These are phyloP conservation scores for Leucosporidium creatinivorum DNA, from an alignment of 768 basidiomycete genomes.

Conservation along the genomic window DNA sequence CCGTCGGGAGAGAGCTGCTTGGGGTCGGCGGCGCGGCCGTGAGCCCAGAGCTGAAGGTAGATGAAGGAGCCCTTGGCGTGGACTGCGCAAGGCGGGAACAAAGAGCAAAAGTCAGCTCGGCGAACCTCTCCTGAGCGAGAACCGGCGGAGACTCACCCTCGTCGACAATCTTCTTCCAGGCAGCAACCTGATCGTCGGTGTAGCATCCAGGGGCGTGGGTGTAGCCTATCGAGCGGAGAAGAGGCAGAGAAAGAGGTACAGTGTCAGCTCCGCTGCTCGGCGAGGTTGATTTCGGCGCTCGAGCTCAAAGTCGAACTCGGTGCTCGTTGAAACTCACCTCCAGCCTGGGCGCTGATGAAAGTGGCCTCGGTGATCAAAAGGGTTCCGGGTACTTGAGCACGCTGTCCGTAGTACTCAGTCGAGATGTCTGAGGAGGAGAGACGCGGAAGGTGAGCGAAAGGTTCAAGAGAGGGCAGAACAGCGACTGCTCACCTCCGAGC, in stretches of 20 bases:
- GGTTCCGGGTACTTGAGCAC: slow-evolving; percentile 47
- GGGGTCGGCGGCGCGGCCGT: slow-evolving; percentile 45
- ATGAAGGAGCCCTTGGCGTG: slow-evolving; percentile 53
- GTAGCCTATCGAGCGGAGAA: slow-evolving; percentile 15
- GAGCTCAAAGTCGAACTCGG: no score
- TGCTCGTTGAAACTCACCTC: neutral
- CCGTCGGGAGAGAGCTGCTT: slow-evolving; percentile 32
- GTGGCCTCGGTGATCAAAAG: slow-evolving; percentile 53
- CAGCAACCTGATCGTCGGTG: slow-evolving; percentile 52
- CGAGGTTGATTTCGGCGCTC: no score
- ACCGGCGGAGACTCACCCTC: slow-evolving; percentile 42
- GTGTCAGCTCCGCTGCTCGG: no score
- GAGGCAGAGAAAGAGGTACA: no score
- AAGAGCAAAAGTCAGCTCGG: neutral
- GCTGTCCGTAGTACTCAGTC: slow-evolving; percentile 34
- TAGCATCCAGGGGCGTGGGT: slow-evolving; percentile 56
- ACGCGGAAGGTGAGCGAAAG: neutral
- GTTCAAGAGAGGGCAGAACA: no score
- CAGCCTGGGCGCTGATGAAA: slow-evolving; percentile 41
- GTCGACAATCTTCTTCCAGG: slow-evolving; percentile 56
- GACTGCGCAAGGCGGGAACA: slow-evolving; percentile 39
- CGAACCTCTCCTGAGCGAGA: neutral
- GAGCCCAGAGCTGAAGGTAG: slow-evolving; percentile 55
- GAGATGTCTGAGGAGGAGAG: neutral
- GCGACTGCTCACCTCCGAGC: neutral